Conservation (phyloP, 192 early-diverging fungal genomes). For the Entomortierella beljakovae region DNA sequence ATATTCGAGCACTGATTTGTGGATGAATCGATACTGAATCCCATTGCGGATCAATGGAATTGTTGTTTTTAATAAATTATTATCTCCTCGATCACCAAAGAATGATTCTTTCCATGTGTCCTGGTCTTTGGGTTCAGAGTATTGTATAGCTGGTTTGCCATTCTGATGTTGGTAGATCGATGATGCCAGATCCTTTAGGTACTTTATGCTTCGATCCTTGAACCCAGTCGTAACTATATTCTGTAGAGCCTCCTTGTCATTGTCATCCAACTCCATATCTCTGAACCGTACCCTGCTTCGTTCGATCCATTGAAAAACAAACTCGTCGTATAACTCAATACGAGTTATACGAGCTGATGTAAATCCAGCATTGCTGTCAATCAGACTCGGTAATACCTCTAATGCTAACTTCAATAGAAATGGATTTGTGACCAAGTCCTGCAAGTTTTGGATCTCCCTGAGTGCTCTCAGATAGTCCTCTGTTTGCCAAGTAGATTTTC, state of each 20-base stretch:
- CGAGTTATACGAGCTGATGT: background rate
- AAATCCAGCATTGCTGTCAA: background rate
- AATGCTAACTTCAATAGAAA: constrained; percentile 19
- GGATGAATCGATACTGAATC: background rate
- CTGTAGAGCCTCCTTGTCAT: background rate
- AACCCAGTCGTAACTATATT: constrained; percentile 11
- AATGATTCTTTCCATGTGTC: constrained; percentile 14
- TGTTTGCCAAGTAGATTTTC: background rate
- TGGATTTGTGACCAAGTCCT: constrained; percentile 11
- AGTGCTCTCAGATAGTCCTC: constrained; percentile 1
- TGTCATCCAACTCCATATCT: background rate
- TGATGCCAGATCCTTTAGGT: constrained; percentile 15
- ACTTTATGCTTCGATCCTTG: constrained; percentile 13
- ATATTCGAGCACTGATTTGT: background rate
- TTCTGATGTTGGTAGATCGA: constrained; percentile 21
- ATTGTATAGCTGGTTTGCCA: constrained; percentile 15
- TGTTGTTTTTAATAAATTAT: constrained; percentile 1
- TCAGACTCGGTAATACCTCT: constrained; percentile 6
- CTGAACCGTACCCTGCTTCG: background rate
- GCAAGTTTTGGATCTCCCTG: background rate
- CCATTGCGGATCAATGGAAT: background rate
- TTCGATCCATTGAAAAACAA: background rate
- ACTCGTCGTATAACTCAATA: constrained; percentile 9
- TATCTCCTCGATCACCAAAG: constrained; percentile 2
- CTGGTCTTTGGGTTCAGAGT: background rate